Percentiles rank a stretch among this genome's conserved stretches.
These are phyloP conservation scores for Penicillium psychrofluorescens DNA, from an alignment of 495 filamentous ascomycete species.

Conservation along the genomic window DNA sequence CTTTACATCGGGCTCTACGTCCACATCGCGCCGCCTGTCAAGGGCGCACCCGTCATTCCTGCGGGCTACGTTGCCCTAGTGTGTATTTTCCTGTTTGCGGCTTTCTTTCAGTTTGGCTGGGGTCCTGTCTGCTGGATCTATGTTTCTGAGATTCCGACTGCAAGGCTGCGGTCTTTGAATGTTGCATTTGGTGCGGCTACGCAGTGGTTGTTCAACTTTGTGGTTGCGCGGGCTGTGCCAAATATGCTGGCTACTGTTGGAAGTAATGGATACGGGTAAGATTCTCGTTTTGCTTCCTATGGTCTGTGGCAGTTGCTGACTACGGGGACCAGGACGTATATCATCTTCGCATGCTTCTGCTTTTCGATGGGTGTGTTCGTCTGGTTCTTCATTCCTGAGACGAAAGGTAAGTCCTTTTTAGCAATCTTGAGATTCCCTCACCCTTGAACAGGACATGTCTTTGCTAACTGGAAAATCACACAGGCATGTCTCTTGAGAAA, in stretches of 20 bases:
- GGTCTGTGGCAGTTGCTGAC: conserved; percentile 35
- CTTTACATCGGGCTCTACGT: conserved; percentile 78
- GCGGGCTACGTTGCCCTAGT: conserved; percentile 62
- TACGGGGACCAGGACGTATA: conserved; percentile 18
- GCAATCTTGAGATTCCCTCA: too few species aligned
- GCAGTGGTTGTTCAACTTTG: conserved; percentile 42
- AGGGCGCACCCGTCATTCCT: conserved; percentile 40
- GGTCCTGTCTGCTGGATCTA: conserved; percentile 76
- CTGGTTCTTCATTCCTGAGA: conserved; percentile 68
- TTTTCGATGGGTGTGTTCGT: conserved; percentile 60
- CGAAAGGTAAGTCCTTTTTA: conserved; percentile 45
- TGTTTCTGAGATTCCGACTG: conserved; percentile 66
- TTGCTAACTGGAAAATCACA: neutral
- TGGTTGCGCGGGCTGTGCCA: conserved; percentile 31
- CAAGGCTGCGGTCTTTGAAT: conserved; percentile 58
- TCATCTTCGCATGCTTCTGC: conserved; percentile 50
- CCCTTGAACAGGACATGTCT: neutral
- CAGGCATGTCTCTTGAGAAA: conserved; percentile 38
- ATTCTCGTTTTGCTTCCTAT: neutral
- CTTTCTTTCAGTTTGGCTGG: conserved; percentile 75
- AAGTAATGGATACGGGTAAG: conserved; percentile 49
- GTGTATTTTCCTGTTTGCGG: conserved; percentile 67
- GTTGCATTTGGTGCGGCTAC: conserved; percentile 63
- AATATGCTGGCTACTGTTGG: conserved; percentile 51
- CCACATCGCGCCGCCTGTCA: conserved; percentile 56